Base-by-base conservation (phyloP, 257 asterid species). In the Ilex asprella region DNA sequence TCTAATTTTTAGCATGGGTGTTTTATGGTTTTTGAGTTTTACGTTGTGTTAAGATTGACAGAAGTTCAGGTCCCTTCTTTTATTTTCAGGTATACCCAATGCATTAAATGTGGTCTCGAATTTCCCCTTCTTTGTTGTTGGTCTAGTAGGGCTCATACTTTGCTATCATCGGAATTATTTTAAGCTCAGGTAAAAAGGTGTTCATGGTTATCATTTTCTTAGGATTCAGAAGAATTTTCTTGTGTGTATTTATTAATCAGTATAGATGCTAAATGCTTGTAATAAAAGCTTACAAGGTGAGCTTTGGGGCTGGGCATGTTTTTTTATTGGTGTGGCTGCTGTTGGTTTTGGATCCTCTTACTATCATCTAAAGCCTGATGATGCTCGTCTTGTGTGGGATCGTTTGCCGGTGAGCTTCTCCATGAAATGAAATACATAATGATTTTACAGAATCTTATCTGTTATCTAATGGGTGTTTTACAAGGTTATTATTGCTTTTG, bases 261-360 rank as follows among this genome's bases (percentile, higher is more conserved):
- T 60, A 13, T 8, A 16, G 43, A 35, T 46, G 59, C 57, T 64
- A 56, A 35, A 44, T 44, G 52, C 70, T 60, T 63, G 53, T 51
- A 13, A 31, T 52, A 32, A 66, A 72, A 93, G 97, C 62, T 69
- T 87, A 78, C 91, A 79, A 61, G 99, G 99, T 61, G 99, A 93
- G 86, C 81, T 77, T 30, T 84, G 79, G 61, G 99, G 99, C 57
- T 93, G 99, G 99, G 79, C 97, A n/a, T 60, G 81, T 15, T 93
- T 93, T 68, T 93, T 74, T 68, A 54, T 84, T 67, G 96, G 99
- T 43, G 90, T 93, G 57, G 75, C 90, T 64, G 95, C 96, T 41
- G 99, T 93, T 81, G 96, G 79, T 63, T 65, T 93, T 76, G 99
- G 99, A 58, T 93, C 99, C 46, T 69, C 97, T 15, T 93, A 93